Evolutionary conservation across 495 filamentous ascomycete species (phyloP).

Genomic region (Choiromyces venosus): DNA sequence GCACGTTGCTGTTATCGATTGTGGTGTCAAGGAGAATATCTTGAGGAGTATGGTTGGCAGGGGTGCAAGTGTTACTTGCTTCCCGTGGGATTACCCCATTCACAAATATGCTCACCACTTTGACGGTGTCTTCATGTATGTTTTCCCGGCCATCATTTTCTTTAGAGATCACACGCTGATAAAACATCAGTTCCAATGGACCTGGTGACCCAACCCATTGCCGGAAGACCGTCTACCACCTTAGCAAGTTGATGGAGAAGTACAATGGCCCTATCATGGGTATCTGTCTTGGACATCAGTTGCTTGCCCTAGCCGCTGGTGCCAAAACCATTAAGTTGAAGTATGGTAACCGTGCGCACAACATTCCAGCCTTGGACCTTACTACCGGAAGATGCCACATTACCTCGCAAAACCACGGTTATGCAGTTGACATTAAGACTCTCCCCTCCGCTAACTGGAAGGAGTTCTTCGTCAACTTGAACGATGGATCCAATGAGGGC

Average conservation of each 20-base stretch:
- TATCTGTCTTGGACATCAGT: conserved; percentile 92
- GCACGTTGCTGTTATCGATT: conserved; percentile 93
- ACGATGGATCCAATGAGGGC: conserved; percentile 89
- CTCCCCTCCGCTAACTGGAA: conserved; percentile 74
- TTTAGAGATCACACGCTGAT: not conserved
- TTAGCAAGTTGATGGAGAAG: conserved; percentile 78
- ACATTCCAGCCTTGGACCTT: conserved; percentile 90
- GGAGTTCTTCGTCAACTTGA: conserved; percentile 96
- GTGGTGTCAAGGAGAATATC: conserved; percentile 99
- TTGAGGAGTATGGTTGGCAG: conserved; percentile 84
- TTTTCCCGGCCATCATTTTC: conserved; percentile 8
- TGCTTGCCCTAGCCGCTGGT: conserved; percentile 74
- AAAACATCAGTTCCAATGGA: conserved; percentile 64
- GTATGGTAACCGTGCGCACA: conserved; percentile 96
- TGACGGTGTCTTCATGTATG: conserved; percentile 82
- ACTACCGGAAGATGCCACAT: conserved; percentile 97
- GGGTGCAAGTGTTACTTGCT: conserved; percentile 80
- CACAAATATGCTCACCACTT: conserved; percentile 97
- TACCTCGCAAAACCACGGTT: conserved; percentile 96
- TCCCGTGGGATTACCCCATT: conserved; percentile 94
- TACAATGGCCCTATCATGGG: conserved; percentile 91
- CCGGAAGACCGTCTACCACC: conserved; percentile 83
- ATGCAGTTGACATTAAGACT: conserved; percentile 84
- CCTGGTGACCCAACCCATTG: conserved; percentile 97
- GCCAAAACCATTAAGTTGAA: conserved; percentile 88